phyloP scores from a whole-genome alignment of 805 yeast species.

The Priceomyces castillae region DNA sequence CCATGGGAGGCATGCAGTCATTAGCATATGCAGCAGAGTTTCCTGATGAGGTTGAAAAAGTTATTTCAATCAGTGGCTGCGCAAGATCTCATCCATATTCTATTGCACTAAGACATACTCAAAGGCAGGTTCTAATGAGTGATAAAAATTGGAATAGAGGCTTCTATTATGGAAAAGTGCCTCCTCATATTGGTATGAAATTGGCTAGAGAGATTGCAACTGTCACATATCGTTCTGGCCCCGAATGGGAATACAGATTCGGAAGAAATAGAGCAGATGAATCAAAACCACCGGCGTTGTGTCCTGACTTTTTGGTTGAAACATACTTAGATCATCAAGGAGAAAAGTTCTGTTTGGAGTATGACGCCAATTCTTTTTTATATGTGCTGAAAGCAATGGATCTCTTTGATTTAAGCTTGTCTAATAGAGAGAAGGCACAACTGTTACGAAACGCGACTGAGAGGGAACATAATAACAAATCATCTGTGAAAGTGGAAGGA shows the following conservation, averaged over 20 bases:
- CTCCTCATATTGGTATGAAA: conserved; percentile 95
- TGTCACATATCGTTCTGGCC: conserved; percentile 90
- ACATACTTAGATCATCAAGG: conserved; percentile 94
- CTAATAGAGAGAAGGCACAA: conserved; percentile 44
- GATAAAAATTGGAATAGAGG: conserved; percentile 96
- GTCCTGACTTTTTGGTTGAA: conserved; percentile 91
- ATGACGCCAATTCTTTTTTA: conserved; percentile 84
- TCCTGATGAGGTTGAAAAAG: conserved; percentile 68
- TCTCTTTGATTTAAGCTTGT: conserved; percentile 71
- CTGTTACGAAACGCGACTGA: conserved; percentile 39
- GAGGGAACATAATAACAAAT: conserved; percentile 16
- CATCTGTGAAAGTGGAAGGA: conserved; percentile 8
- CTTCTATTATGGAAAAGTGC: conserved; percentile 70
- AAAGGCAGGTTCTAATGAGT: conserved; percentile 89
- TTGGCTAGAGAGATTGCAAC: conserved; percentile 92
- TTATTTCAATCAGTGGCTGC: conserved; percentile 85
- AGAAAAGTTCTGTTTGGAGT: conserved; percentile 86
- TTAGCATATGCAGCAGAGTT: conserved; percentile 84
- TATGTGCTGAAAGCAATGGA: conserved; percentile 95
- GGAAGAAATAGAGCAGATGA: conserved; percentile 87
- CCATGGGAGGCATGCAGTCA: conserved; percentile 99
- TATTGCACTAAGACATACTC: conserved; percentile 90
- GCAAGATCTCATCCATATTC: conserved; percentile 93
- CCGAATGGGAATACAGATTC: conserved; percentile 94
- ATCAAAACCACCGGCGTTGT: conserved; percentile 73